Evolutionary conservation across 2,329 filamentous ascomycete genomes (phyloP).

Genomic region (Emericellopsis atlantica): DNA sequence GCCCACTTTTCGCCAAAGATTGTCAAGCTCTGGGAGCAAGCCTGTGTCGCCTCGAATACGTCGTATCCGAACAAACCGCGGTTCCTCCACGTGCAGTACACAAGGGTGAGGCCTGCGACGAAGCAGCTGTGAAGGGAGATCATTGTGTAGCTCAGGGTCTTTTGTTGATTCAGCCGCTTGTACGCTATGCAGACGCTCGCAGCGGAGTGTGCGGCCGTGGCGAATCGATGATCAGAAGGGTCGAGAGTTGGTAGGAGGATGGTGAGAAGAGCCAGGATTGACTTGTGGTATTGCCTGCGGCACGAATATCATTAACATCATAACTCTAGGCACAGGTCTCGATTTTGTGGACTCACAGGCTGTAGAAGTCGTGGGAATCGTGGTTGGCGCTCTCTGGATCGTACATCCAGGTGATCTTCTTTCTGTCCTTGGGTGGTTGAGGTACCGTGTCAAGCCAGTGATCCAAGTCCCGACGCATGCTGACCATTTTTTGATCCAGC

Average conservation of each 20-base stretch:
- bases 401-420: constrained; percentile 13
- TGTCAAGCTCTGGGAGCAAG: constrained; percentile 12
- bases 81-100: constrained; percentile 15
- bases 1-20: constrained; percentile 16
- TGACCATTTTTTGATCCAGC: constrained; percentile 8
- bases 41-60: constrained; percentile 12
- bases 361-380: constrained; percentile 12
- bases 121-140: constrained; percentile 16
- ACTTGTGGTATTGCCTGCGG: constrained; percentile 11
- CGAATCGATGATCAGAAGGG: constrained; percentile 9
- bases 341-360: constrained; percentile 5
- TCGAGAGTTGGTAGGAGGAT: constrained; percentile 10
- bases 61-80: constrained; percentile 10
- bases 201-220: constrained; percentile 7
- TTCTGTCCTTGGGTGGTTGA: constrained; percentile 8
- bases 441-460: constrained; percentile 8
- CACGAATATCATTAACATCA: background rate
- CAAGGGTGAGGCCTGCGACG: constrained; percentile 13
- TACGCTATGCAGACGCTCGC: constrained; percentile 14
- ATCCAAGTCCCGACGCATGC: constrained; percentile 9
- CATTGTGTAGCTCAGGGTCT: constrained; percentile 15
- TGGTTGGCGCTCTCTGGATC: constrained; percentile 12
- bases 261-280: constrained; percentile 10
- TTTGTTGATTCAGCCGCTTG: constrained; percentile 15
- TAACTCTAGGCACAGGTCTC: background rate